Base-by-base conservation (phyloP, 306 rosid genomes). In the Urtica urens region DNA sequence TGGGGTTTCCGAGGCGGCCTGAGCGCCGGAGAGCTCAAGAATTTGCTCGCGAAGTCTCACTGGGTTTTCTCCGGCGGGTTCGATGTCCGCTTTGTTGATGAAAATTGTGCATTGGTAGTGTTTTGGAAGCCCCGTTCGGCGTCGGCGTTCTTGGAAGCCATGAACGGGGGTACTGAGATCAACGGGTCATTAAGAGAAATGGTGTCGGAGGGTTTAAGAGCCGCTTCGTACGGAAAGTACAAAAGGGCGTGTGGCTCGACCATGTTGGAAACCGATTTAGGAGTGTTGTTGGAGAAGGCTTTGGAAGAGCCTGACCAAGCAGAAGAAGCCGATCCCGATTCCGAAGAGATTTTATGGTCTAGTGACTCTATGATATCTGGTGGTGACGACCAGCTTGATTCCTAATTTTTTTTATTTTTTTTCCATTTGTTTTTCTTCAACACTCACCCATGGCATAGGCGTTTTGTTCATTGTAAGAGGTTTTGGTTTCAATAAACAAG, bases 81-180 rank as follows among this genome's bases (percentile, higher is more conserved):
- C 52, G 95, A 88, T 53, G 76, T 84, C 34, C 72, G 75, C 53
- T 62, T 76, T 4, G 82, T 76, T 10, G 95, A 78, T 21, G 78
- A 72, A 72, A 84, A 75, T 33, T 81, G 93, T 49, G 95, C 93
- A 49, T 61, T 88, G 43, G 66, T 81, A 35, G 86, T 88, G 31
- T 84, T 88, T 70, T 70, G 80, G 86, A 46, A 66, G 62, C 72
- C 67, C 0, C 81, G 84, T 39, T 29, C 72, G 15, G 77, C 90
- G 1, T 39, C 65, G 69, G 54, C 63, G 7, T 74, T 88, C 55
- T 37, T 78, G 24, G 57, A 72, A 28, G 59, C 58, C 30, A 49
- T 76, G 51, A 66, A 66, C 24, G 64, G 64, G 21, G 18, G 63
- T 17, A 55, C 70, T 46, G 58, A 62, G 51, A 59, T 78, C 41